Evolutionary conservation across 495 filamentous ascomycete genomes (phyloP).

Genomic region (Penicillium longicatenatum): DNA sequence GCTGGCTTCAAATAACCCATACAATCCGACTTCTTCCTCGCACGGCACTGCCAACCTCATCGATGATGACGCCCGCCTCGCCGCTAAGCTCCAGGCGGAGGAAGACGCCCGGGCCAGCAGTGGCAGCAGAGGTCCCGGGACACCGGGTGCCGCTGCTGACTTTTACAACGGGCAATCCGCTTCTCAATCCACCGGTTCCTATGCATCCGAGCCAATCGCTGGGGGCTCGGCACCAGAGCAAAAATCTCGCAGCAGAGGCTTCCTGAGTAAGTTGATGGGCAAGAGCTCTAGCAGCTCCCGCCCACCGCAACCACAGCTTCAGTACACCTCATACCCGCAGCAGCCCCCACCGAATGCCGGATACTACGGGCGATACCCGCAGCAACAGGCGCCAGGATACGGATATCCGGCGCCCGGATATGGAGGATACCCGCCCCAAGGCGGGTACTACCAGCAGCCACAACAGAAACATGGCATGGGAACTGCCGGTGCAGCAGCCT

Average conservation of each 20-base stretch:
- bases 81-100: slow-evolving; percentile 78
- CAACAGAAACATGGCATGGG: slow-evolving; percentile 59
- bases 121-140: slow-evolving; percentile 23
- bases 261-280: slow-evolving; percentile 54
- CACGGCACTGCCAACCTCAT: slow-evolving; percentile 25
- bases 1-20: slow-evolving; percentile 64
- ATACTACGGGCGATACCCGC: slow-evolving; percentile 35
- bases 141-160: slow-evolving; percentile 38
- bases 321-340: slow-evolving; percentile 30
- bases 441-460: slow-evolving; percentile 45
- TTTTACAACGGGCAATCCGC: slow-evolving; percentile 43
- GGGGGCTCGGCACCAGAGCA: slow-evolving; percentile 28
- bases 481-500: slow-evolving; percentile 66
- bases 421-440: slow-evolving; percentile 39
- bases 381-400: slow-evolving; percentile 36
- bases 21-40: slow-evolving; percentile 30
- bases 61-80: slow-evolving; percentile 72
- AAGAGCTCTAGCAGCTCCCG: slow-evolving; percentile 34
- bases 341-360: slow-evolving; percentile 25
- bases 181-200: slow-evolving; percentile 26
- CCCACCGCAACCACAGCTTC: slow-evolving; percentile 17
- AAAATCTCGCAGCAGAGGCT: slow-evolving; percentile 37
- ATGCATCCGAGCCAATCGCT: slow-evolving; percentile 27
- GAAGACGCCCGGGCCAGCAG: slow-evolving; percentile 65
- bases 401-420: slow-evolving; percentile 29